Conservation (phyloP, 768 basidiomycete genomes). For the Kwoniella sp. region DNA sequence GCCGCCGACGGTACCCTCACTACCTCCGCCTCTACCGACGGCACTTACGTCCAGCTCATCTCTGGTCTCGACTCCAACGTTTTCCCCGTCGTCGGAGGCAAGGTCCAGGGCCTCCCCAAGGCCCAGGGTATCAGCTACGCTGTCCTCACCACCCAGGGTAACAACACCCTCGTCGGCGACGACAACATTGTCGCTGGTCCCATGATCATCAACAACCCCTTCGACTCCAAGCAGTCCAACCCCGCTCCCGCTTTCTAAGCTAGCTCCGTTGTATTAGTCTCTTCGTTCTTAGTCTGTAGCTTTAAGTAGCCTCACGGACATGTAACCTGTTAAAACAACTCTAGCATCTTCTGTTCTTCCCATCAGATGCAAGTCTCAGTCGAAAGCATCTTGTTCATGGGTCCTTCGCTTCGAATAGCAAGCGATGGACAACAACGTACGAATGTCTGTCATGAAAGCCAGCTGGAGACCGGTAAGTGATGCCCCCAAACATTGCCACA, state of each 20-base stretch:
- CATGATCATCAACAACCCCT: slow-evolving; percentile 57
- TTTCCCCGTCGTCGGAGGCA: slow-evolving; percentile 56
- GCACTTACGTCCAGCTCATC: slow-evolving; percentile 60
- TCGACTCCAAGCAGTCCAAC: slow-evolving; percentile 41
- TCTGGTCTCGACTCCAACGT: slow-evolving; percentile 60
- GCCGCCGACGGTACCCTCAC: slow-evolving; percentile 39
- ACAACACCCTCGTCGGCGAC: slow-evolving; percentile 57
- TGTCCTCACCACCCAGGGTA: slow-evolving; percentile 58
- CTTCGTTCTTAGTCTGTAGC: slow-evolving; percentile 16
- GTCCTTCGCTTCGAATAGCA: too few species aligned
- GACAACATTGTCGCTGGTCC: slow-evolving; percentile 65
- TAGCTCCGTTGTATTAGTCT: neutral
- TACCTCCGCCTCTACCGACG: slow-evolving; percentile 48
- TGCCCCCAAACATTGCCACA: too few species aligned
- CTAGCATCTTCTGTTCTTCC: too few species aligned
- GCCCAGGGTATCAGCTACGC: slow-evolving; percentile 62
- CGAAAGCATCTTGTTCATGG: too few species aligned
- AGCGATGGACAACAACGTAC: too few species aligned
- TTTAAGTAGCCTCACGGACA: slow-evolving; percentile 22
- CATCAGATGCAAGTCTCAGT: too few species aligned
- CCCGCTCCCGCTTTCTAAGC: slow-evolving; percentile 42
- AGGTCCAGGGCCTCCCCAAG: slow-evolving; percentile 43
- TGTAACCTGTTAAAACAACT: too few species aligned
- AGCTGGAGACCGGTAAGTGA: too few species aligned
- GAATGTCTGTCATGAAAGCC: too few species aligned